Evolutionary conservation across 768 basidiomycete species (phyloP).

Genomic region (Galerina sulciceps): DNA sequence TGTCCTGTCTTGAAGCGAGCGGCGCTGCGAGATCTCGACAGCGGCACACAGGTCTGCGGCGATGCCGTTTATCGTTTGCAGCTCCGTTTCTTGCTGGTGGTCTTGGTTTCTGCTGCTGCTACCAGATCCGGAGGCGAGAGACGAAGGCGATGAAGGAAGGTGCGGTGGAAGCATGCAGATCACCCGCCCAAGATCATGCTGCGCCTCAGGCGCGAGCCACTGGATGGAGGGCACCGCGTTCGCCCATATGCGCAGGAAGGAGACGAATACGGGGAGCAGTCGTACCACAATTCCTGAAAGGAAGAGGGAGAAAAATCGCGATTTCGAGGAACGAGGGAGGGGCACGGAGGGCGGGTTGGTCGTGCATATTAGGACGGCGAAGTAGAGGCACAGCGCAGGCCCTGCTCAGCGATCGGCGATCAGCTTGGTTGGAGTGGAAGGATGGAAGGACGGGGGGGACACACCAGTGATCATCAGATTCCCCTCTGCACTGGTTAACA

Average conservation of each 20-base stretch:
- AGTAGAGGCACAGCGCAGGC: slow-evolving; percentile 83
- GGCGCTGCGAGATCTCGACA: slow-evolving; percentile 83
- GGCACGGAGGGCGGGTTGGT: slow-evolving; percentile 83
- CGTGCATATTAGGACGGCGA: slow-evolving; percentile 77
- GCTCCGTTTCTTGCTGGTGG: no score
- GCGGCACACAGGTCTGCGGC: slow-evolving; percentile 84
- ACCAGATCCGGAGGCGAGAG: no score
- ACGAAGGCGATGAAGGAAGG: no score
- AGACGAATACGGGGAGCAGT: slow-evolving; percentile 66
- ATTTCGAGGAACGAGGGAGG: slow-evolving; percentile 62
- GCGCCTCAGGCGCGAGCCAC: slow-evolving; percentile 57
- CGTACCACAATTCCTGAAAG: slow-evolving; percentile 55
- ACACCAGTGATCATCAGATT: slow-evolving; percentile 88
- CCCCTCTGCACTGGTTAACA: slow-evolving; percentile 76
- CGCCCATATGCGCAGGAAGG: slow-evolving; percentile 78
- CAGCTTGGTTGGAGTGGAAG: no score
- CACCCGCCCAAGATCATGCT: slow-evolving; percentile 74
- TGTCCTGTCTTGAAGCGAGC: slow-evolving; percentile 82
- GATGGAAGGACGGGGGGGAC: background rate
- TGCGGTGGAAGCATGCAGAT: slow-evolving; percentile 70
- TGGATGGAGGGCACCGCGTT: slow-evolving; percentile 69
- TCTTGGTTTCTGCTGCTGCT: no score
- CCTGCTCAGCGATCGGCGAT: no score
- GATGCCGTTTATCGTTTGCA: slow-evolving; percentile 55
- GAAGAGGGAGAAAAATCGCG: slow-evolving; percentile 18